These are phyloP conservation scores for Populus euphratica DNA, from an alignment of 345 rosid genomes.

Conservation along the genomic window DNA sequence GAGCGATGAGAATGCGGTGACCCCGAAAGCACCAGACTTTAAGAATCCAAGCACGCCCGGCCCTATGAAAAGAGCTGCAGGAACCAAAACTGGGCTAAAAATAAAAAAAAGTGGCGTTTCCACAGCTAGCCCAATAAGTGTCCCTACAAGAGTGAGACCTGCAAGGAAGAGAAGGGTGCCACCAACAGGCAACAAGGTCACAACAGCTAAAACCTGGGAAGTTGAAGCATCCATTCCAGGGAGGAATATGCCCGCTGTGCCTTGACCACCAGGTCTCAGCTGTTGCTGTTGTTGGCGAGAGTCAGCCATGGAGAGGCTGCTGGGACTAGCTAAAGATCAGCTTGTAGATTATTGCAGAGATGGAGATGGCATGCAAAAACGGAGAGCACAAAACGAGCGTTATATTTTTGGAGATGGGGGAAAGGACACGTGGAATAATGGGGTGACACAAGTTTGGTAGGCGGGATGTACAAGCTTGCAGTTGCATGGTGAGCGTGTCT, in stretches of 20 bases:
- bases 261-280: background rate
- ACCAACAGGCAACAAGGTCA: constrained; percentile 49
- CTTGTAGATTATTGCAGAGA: background rate
- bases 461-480: background rate
- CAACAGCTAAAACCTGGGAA: constrained; percentile 47
- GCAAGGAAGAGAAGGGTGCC: constrained; percentile 63
- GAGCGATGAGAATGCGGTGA: constrained; percentile 62
- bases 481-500: constrained; percentile 3
- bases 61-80: constrained; percentile 53
- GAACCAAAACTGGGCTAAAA: constrained; percentile 77
- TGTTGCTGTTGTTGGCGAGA: background rate
- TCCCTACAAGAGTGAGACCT: constrained; percentile 60
- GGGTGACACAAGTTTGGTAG: constrained; percentile 2
- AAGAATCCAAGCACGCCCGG: constrained; percentile 58
- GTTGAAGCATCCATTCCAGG: constrained; percentile 25
- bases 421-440: background rate
- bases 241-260: background rate
- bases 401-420: background rate
- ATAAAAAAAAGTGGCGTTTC: constrained; percentile 61
- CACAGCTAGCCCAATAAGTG: constrained; percentile 54
- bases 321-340: background rate
- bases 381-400: background rate
- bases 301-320: background rate
- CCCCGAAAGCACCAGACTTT: constrained; percentile 66
- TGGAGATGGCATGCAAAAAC: background rate